Conservation (phyloP, 352 stramenopile species). For the Blastocystis hominis region DNA sequence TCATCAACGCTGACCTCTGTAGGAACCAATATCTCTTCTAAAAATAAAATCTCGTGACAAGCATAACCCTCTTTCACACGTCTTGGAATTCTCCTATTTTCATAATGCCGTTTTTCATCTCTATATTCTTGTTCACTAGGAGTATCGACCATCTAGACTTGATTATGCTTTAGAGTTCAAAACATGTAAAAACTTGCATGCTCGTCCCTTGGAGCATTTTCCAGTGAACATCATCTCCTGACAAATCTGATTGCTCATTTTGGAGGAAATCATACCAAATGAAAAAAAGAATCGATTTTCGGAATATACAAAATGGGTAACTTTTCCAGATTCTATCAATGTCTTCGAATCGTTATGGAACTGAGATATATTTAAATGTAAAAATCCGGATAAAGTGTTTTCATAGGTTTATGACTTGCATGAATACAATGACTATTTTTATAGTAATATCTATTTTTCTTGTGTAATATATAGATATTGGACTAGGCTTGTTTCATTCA, state of each 20-base stretch:
- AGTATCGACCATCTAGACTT: background rate
- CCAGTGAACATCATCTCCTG: slow-evolving; percentile 35
- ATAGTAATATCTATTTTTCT: background rate
- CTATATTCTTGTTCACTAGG: background rate
- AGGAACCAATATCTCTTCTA: background rate
- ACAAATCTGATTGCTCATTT: slow-evolving; percentile 26
- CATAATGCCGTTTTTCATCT: background rate
- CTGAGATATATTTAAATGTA: slow-evolving; percentile 44
- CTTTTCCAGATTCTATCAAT: background rate
- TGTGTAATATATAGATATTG: background rate
- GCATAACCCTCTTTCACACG: background rate
- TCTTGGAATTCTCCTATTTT: background rate
- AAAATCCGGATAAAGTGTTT: background rate
- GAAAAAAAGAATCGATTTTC: no score
- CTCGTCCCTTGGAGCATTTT: background rate
- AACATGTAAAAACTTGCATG: slow-evolving; percentile 43
- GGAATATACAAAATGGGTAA: no score
- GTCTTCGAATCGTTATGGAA: background rate
- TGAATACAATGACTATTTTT: slow-evolving; percentile 24
- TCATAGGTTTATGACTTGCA: slow-evolving; percentile 31
- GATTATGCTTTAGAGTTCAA: background rate
- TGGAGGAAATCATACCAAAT: background rate
- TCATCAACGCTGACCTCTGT: background rate
- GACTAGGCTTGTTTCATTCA: slow-evolving; percentile 21
- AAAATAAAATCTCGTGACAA: background rate